Evolutionary conservation across 1,139 yeast genomes (phyloP).

Genomic region (Yamadazyma oceani): DNA sequence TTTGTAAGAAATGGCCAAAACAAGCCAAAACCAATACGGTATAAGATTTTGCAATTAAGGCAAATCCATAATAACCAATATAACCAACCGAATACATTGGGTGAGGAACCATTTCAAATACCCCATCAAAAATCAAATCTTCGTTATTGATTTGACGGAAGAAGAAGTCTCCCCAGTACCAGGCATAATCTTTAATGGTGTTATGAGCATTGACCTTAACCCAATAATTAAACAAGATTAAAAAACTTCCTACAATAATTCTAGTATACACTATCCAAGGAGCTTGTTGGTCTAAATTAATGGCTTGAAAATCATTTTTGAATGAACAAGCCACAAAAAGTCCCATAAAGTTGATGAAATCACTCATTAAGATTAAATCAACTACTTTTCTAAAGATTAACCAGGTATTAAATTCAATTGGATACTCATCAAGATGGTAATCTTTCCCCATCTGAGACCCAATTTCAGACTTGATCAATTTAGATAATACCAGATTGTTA

Average conservation of each 20-base stretch:
- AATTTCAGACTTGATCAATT: slow-evolving; percentile 44
- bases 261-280: slow-evolving; percentile 38
- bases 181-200: slow-evolving; percentile 86
- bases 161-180: slow-evolving; percentile 97
- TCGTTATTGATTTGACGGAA: slow-evolving; percentile 74
- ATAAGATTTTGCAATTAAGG: slow-evolving; percentile 75
- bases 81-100: slow-evolving; percentile 94
- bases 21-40: slow-evolving; percentile 70
- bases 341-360: slow-evolving; percentile 74
- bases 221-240: slow-evolving; percentile 77
- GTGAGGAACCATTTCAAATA: slow-evolving; percentile 88
- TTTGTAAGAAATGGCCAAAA: slow-evolving; percentile 77
- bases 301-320: slow-evolving; percentile 41
- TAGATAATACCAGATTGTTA: slow-evolving; percentile 37
- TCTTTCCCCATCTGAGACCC: slow-evolving; percentile 59
- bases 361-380: slow-evolving; percentile 83
- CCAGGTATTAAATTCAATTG: slow-evolving; percentile 85
- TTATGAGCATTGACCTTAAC: slow-evolving; percentile 88
- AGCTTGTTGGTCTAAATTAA: slow-evolving; percentile 29
- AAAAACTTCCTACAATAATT: slow-evolving; percentile 40
- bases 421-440: slow-evolving; percentile 52
- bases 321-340: slow-evolving; percentile 62
- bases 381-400: slow-evolving; percentile 75
- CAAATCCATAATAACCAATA: slow-evolving; percentile 84
- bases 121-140: slow-evolving; percentile 84